Conservation (phyloP, 208 protist species). For the Leishmania martiniquensis region DNA sequence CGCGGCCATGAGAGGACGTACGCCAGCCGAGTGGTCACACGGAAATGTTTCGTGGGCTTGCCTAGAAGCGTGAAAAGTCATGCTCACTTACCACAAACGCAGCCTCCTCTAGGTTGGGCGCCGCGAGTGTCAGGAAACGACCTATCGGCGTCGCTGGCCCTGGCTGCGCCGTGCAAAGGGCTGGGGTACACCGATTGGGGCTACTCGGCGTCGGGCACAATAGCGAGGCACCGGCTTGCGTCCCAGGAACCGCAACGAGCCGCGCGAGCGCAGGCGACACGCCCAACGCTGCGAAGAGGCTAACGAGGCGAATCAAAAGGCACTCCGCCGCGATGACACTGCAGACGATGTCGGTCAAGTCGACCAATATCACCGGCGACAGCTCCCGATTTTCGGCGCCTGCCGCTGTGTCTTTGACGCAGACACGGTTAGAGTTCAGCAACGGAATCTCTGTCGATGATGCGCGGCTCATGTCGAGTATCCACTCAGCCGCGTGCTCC, state of each 20-base stretch:
- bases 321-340: constrained; percentile 30
- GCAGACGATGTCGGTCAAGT: constrained; percentile 19
- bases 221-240: constrained; percentile 2
- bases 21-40: not conserved
- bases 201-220: constrained; percentile 17
- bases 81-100: constrained; percentile 27
- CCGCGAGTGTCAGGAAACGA: not conserved
- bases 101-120: not conserved
- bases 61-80: constrained; percentile 14
- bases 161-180: not conserved
- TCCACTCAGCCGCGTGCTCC: constrained; percentile 4
- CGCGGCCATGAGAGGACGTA: not conserved
- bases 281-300: constrained; percentile 15
- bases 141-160: too few relatives aligned
- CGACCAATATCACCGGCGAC: constrained; percentile 4
- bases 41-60: not conserved
- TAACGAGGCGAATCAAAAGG: constrained; percentile 20
- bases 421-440: not conserved
- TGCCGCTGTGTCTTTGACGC: constrained; percentile 6
- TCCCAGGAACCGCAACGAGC: constrained; percentile 20
- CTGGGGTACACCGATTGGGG: too few relatives aligned
- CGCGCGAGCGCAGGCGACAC: constrained; percentile 4
- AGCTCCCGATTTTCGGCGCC: not conserved
- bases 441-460: constrained; percentile 6
- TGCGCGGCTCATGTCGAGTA: not conserved